Conservation (phyloP, 768 basidiomycete genomes). For the Harrya chromipes region DNA sequence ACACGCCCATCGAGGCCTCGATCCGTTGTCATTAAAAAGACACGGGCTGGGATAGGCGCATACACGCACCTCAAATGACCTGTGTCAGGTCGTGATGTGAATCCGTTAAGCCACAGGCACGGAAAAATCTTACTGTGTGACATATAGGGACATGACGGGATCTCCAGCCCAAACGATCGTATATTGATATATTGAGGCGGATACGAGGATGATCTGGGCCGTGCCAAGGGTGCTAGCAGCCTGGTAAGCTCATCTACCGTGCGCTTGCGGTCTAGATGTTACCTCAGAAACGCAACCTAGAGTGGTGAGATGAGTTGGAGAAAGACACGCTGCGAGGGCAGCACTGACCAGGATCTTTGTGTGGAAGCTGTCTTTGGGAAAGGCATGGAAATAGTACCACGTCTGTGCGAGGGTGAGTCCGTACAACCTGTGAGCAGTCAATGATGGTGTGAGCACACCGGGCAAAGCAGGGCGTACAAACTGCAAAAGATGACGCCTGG, state of each 20-base stretch:
- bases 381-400: constrained; percentile 33
- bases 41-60: not conserved
- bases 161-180: constrained; percentile 30
- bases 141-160: constrained; percentile 21
- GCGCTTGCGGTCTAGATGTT: not conserved
- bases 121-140: constrained; percentile 23
- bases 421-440: constrained; percentile 28
- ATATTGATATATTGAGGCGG: constrained; percentile 32
- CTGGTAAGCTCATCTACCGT: not conserved
- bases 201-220: constrained; percentile 28
- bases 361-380: constrained; percentile 25
- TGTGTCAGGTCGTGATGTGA: constrained; percentile 4
- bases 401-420: constrained; percentile 35
- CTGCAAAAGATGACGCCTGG: constrained; percentile 33
- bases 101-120: not conserved
- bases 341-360: constrained; percentile 33
- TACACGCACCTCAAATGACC: constrained; percentile 26
- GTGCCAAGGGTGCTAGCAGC: constrained; percentile 24
- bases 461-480: constrained; percentile 20
- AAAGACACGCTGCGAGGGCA: not conserved
- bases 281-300: constrained; percentile 32
- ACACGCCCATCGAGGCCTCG: constrained; percentile 36
- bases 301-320: not conserved
- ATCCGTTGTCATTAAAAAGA: not conserved
- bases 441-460: not conserved